These are phyloP conservation scores for Vaccinium vitisidaea DNA, from an alignment of 148 eudicot genomes.

Conservation along the genomic window DNA sequence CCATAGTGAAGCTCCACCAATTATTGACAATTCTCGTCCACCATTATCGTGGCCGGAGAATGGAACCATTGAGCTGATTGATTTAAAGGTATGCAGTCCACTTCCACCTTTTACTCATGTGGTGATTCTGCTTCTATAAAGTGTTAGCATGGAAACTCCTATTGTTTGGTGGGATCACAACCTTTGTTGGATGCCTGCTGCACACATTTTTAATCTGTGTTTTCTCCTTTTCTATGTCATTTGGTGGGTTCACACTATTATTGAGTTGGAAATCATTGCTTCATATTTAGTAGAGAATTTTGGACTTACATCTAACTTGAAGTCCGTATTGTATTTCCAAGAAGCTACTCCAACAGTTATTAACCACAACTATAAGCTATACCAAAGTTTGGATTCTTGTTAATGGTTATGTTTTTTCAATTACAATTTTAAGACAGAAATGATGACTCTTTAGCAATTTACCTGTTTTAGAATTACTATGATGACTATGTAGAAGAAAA, in stretches of 20 bases:
- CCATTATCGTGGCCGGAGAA: slow-evolving; percentile 80
- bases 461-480: neutral
- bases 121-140: neutral
- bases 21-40: slow-evolving; percentile 78
- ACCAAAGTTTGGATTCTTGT: neutral
- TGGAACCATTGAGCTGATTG: slow-evolving; percentile 75
- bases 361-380: neutral
- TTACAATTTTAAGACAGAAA: neutral
- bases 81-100: slow-evolving; percentile 61
- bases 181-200: slow-evolving; percentile 1
- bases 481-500: neutral
- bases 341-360: neutral
- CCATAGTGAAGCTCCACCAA: slow-evolving; percentile 83
- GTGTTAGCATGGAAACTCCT: neutral
- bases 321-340: neutral
- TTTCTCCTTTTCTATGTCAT: neutral
- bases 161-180: neutral
- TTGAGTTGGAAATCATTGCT: neutral
- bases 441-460: neutral
- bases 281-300: neutral
- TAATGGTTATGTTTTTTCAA: neutral
- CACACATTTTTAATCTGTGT: neutral
- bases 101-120: slow-evolving; percentile 4
- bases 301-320: neutral
- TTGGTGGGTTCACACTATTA: neutral